These are phyloP conservation scores for Sanghuangporus baumii DNA, from an alignment of 1,284 basidiomycete genomes.

Conservation along the genomic window DNA sequence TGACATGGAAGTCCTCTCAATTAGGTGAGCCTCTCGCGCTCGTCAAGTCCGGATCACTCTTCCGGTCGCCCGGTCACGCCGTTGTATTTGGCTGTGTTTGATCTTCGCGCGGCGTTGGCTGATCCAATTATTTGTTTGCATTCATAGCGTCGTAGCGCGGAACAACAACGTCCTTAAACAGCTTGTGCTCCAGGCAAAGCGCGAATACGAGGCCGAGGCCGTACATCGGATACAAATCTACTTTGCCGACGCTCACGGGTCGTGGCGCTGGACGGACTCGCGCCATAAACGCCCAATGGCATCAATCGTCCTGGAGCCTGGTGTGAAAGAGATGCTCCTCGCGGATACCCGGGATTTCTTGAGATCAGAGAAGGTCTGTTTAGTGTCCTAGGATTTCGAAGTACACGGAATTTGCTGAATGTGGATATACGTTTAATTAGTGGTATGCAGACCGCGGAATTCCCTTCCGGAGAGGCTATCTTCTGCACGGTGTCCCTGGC, in stretches of 20 bases:
- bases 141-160: conserved; percentile 64
- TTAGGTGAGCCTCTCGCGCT: conserved; percentile 41
- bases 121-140: not conserved
- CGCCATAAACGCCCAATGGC: conserved; percentile 75
- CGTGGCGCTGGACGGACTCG: conserved; percentile 79
- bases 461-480: conserved; percentile 80
- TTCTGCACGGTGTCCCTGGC: conserved; percentile 76
- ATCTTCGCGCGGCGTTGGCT: conserved; percentile 10
- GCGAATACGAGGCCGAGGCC: conserved; percentile 77
- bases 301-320: conserved; percentile 74
- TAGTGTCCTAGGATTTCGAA: conserved; percentile 9
- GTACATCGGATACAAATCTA: conserved; percentile 81
- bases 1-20: conserved; percentile 65
- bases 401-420: conserved; percentile 1
- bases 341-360: conserved; percentile 78
- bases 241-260: conserved; percentile 80
- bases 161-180: conserved; percentile 77
- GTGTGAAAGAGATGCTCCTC: conserved; percentile 80
- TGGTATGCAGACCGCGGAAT: conserved; percentile 56
- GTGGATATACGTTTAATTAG: conserved; percentile 22
- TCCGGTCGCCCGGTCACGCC: conserved; percentile 9
- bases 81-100: conserved; percentile 5
- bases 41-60: not conserved
- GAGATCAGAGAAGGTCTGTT: conserved; percentile 63
- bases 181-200: conserved; percentile 81